Evolutionary conservation across 2,329 filamentous ascomycete genomes (phyloP).

Genomic region (Botrytis sinoallii): DNA sequence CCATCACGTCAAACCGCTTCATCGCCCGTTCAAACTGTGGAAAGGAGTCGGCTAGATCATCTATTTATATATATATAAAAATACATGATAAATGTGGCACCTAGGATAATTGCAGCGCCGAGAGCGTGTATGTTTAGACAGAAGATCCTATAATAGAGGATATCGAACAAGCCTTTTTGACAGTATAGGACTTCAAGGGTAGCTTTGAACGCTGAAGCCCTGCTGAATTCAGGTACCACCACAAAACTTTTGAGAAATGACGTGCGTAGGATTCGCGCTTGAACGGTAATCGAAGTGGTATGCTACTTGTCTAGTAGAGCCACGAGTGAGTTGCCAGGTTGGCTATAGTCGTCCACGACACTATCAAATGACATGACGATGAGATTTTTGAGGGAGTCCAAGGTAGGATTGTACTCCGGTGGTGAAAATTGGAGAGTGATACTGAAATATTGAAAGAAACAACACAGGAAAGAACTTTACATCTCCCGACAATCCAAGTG

Average conservation of each 20-base stretch:
- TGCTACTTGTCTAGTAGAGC: slow-evolving; percentile 55
- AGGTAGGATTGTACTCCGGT: slow-evolving; percentile 45
- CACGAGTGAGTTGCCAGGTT: slow-evolving; percentile 52
- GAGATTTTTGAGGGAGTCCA: slow-evolving; percentile 53
- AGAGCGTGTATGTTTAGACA: slow-evolving; percentile 62
- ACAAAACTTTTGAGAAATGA: slow-evolving; percentile 54
- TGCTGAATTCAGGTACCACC: slow-evolving; percentile 54
- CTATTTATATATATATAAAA: slow-evolving; percentile 51
- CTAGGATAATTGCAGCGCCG: slow-evolving; percentile 60
- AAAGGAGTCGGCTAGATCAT: slow-evolving; percentile 48
- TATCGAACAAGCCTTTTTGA: slow-evolving; percentile 50
- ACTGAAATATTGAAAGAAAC: slow-evolving; percentile 59
- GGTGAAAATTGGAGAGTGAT: slow-evolving; percentile 53
- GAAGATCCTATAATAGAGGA: slow-evolving; percentile 50
- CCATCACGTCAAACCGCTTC: slow-evolving; percentile 55
- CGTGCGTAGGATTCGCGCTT: slow-evolving; percentile 55
- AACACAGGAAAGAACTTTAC: slow-evolving; percentile 56
- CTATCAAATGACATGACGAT: slow-evolving; percentile 58
- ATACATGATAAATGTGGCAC: slow-evolving; percentile 59
- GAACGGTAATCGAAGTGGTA: slow-evolving; percentile 53
- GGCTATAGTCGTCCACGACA: slow-evolving; percentile 58
- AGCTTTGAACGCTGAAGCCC: slow-evolving; percentile 53
- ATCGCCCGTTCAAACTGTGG: slow-evolving; percentile 59
- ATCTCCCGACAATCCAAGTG: slow-evolving; percentile 48
- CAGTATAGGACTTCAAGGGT: slow-evolving; percentile 53